Conservation (phyloP, 805 yeast species). For the Metschnikowia bowlesiae region DNA sequence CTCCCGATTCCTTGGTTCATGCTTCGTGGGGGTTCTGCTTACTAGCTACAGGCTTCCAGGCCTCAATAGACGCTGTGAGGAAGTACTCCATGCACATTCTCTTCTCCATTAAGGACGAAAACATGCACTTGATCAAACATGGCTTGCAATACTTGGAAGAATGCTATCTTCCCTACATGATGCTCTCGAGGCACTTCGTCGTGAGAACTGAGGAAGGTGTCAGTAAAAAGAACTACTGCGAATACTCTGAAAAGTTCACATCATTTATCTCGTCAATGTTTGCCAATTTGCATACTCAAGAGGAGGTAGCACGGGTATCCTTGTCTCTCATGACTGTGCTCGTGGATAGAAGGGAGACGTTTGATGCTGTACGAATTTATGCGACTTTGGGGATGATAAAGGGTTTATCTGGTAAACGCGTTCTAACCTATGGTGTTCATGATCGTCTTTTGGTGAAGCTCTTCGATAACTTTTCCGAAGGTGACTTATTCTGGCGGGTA, state of each 20-base stretch:
- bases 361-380: constrained; percentile 69
- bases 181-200: constrained; percentile 60
- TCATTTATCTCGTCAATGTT: constrained; percentile 42
- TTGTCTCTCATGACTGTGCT: constrained; percentile 41
- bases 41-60: constrained; percentile 70
- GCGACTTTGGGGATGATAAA: constrained; percentile 50
- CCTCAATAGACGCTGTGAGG: constrained; percentile 74
- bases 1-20: constrained; percentile 49
- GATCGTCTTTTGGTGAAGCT: constrained; percentile 23
- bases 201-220: constrained; percentile 28
- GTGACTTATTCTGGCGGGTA: constrained; percentile 47
- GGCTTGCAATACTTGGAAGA: constrained; percentile 42
- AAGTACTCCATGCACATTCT: constrained; percentile 56
- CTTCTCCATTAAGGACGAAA: constrained; percentile 44
- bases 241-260: constrained; percentile 51
- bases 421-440: constrained; percentile 25
- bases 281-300: constrained; percentile 20
- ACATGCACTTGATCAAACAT: constrained; percentile 34
- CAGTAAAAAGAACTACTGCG: constrained; percentile 39
- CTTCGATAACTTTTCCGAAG: constrained; percentile 42
- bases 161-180: constrained; percentile 52
- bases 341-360: constrained; percentile 45
- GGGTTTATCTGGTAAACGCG: constrained; percentile 40
- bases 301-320: constrained; percentile 23
- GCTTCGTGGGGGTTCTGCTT: constrained; percentile 70